Conservation (phyloP, 176 grass and related monocot genomes). For the Oryza australiensis region DNA sequence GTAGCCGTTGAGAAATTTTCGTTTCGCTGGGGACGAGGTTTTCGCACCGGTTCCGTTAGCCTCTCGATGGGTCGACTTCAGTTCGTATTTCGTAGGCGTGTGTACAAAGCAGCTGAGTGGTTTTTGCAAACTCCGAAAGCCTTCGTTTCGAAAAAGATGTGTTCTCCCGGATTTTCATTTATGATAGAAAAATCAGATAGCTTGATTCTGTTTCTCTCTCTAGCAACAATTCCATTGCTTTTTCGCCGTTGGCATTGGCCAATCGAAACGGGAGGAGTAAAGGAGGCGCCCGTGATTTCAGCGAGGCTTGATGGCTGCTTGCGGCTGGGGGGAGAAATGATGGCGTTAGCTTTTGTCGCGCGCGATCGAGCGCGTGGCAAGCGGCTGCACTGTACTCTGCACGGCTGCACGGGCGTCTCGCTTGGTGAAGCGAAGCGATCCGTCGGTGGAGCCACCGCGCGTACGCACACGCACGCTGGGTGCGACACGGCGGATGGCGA, state of each 20-base stretch:
- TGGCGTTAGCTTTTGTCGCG: not conserved
- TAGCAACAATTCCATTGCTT: too few relatives aligned
- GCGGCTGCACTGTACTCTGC: too few relatives aligned
- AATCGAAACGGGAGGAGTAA: not conserved
- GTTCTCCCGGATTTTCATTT: not conserved
- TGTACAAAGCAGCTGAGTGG: conserved; percentile 4
- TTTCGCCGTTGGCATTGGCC: not conserved
- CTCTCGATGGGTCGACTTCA: not conserved
- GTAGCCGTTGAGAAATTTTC: not conserved
- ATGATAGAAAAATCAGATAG: too few relatives aligned
- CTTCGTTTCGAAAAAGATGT: not conserved
- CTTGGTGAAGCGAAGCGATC: not conserved
- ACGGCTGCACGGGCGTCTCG: not conserved
- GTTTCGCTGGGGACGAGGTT: not conserved
- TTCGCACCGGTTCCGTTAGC: conserved; percentile 10
- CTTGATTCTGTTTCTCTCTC: too few relatives aligned
- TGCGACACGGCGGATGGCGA: not conserved
- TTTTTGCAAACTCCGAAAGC: not conserved
- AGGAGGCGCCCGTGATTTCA: conserved; percentile 18
- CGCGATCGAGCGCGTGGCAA: not conserved
- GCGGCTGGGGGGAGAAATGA: not conserved
- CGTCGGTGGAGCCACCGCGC: not conserved
- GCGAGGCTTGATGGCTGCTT: not conserved
- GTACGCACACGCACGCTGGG: not conserved
- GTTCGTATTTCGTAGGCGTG: not conserved